Percentiles rank a stretch among this genome's conserved stretches.
Conservation (phyloP, 129 eudicot genomes). For the Flaveria robusta region DNA sequence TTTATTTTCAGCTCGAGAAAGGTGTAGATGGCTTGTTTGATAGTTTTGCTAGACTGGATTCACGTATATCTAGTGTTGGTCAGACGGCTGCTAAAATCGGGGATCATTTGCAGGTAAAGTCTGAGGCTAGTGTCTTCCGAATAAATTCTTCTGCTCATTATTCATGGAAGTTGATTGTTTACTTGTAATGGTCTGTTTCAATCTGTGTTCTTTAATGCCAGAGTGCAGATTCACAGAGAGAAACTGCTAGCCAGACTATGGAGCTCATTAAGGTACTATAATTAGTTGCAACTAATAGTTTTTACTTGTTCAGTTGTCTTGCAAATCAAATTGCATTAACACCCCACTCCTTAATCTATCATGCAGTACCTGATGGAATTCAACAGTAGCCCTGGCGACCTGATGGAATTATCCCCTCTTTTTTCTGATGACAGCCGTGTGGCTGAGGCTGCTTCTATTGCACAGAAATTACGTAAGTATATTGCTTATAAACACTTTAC, state of each 20-base stretch:
- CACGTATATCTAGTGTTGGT: conserved; percentile 99
- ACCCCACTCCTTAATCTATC: conserved; percentile 12
- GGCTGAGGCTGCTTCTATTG: conserved; percentile 98
- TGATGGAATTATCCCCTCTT: conserved; percentile 94
- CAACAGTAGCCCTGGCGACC: conserved; percentile 96
- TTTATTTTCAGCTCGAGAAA: conserved; percentile 72
- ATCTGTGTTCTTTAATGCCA: conserved; percentile 40
- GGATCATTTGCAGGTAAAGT: conserved; percentile 93
- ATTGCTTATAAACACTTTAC: conserved; percentile 9
- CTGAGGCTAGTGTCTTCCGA: conserved; percentile 15
- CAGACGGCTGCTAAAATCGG: conserved; percentile 99
- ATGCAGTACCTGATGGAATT: conserved; percentile 96
- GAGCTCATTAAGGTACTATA: conserved; percentile 89
- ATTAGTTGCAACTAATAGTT: not conserved
- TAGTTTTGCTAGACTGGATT: conserved; percentile 94
- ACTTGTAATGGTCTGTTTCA: conserved; percentile 16
- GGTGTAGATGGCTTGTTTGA: conserved; percentile 98
- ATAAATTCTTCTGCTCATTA: conserved; percentile 14
- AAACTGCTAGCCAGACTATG: conserved; percentile 95
- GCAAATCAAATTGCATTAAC: conserved; percentile 23
- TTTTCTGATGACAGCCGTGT: conserved; percentile 99
- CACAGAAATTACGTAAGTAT: conserved; percentile 88
- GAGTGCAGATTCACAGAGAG: conserved; percentile 99
- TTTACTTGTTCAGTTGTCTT: not conserved
- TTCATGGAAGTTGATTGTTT: conserved; percentile 6